Evolutionary conservation across 1,284 basidiomycete genomes (phyloP), one percentile per base, ranked within the genome.

Genomic region (Stereum hirsutum): DNA sequence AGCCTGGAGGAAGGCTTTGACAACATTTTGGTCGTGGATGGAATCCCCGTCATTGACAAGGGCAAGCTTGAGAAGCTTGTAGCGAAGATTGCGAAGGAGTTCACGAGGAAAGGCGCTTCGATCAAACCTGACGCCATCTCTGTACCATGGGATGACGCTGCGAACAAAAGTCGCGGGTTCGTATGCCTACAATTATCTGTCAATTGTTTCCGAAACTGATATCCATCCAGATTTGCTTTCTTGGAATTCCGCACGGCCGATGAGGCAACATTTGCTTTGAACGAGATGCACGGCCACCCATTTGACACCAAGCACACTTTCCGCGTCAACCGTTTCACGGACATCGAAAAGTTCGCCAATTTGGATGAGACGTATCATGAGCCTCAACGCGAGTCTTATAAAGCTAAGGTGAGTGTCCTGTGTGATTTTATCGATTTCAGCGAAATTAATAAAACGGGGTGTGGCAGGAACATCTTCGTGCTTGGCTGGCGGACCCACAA

Each of bases 221-320:
- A n/a, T n/a, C n/a, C n/a, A 11, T 7, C 14, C 53, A 93, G 93
- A 11, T 97, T 83, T 63, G 67, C 92, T 47, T 98, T 99, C 61
- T 68, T 98, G 48, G 93, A 97, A 54, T 86, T 94, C 62, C 81
- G 80, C 43, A 85, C 74, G 47, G 70, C 75, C 17, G 84, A 90
- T 43, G 85, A 94, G 57, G 95, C 95, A 11, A 74, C 79, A 46
- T 71, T 82, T 48, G 93, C 94, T 27, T 73, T 94, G 44, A 73
- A 75, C 23, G 74, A 77, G 20, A 79, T 99, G 67, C 77, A 99
- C 60, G 84, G 88, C 32, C 80, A 89, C 60, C 80, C 83, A 23
- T 99, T 99, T 59, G 92, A 96, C 63, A 77, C 91, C 52, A 93
- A 82, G 59, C 94, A 98, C 68, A 85, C 80, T 2, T 94, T 99